phyloP scores from a whole-genome alignment of 1,284 basidiomycete species.

The Pseudozyma sp. region DNA sequence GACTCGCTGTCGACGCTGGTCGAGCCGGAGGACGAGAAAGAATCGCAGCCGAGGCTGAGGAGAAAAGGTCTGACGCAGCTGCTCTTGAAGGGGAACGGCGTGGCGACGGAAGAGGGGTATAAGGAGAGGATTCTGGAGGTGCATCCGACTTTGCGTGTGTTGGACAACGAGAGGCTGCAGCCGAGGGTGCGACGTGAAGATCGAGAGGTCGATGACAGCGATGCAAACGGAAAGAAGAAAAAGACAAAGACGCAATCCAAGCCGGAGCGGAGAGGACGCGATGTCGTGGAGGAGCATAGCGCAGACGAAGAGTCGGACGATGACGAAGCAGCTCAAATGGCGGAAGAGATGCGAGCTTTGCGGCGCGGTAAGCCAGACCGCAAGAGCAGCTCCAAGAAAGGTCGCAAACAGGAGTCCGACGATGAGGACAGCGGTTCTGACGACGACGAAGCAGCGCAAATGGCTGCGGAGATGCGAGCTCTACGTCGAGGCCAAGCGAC shows the following conservation, averaged over 20 bases:
- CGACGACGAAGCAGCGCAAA: conserved; percentile 34
- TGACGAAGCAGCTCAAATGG: conserved; percentile 23
- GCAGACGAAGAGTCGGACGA: conserved; percentile 20
- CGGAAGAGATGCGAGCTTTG: conserved; percentile 21
- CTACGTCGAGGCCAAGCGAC: conserved; percentile 23
- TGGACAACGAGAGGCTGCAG: conserved; percentile 53
- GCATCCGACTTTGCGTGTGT: conserved; percentile 46
- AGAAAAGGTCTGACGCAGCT: conserved; percentile 55
- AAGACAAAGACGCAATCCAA: background rate
- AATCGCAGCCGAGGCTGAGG: conserved; percentile 28
- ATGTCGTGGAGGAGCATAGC: conserved; percentile 1
- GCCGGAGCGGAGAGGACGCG: background rate
- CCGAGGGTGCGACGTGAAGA: conserved; percentile 23
- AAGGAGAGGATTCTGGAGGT: conserved; percentile 42
- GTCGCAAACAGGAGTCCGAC: too few species aligned
- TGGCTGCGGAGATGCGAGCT: conserved; percentile 44
- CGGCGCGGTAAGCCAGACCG: conserved; percentile 20
- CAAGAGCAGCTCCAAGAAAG: background rate
- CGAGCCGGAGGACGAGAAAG: conserved; percentile 10
- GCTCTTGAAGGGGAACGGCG: conserved; percentile 54
- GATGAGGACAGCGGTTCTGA: too few species aligned
- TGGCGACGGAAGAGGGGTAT: conserved; percentile 40
- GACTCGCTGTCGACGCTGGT: conserved; percentile 42
- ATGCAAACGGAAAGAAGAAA: background rate
- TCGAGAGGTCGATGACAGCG: conserved; percentile 7